These are phyloP conservation scores for Margaritispora aquatica DNA, from an alignment of 495 filamentous ascomycete species.

Conservation along the genomic window DNA sequence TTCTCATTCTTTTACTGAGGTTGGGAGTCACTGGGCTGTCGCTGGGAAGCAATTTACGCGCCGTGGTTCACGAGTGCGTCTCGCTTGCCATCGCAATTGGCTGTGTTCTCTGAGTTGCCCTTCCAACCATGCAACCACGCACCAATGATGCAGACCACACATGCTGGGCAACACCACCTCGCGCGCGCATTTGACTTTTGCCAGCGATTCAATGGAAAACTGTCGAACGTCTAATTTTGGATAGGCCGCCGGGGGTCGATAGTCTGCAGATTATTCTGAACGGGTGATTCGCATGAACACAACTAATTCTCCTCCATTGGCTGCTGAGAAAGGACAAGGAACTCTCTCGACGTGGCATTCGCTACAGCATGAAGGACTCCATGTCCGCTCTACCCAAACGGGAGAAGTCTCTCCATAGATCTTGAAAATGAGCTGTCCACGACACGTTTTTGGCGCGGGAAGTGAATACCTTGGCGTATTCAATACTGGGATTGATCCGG, in stretches of 20 bases:
- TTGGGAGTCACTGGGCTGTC: too few species aligned
- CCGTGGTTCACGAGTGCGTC: constrained; percentile 3
- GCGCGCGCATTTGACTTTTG: constrained; percentile 16
- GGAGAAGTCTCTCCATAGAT: not conserved
- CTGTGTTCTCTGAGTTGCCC: too few species aligned
- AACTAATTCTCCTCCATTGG: constrained; percentile 12
- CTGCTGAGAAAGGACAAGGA: constrained; percentile 1
- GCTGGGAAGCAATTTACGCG: constrained; percentile 15
- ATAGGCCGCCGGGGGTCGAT: too few species aligned
- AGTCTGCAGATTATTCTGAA: constrained; percentile 11
- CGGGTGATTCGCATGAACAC: constrained; percentile 6
- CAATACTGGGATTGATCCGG: not conserved
- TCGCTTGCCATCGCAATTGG: constrained; percentile 1
- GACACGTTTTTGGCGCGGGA: constrained; percentile 3
- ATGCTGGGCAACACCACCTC: constrained; percentile 5
- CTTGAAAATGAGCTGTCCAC: not conserved
- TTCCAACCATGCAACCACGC: not conserved
- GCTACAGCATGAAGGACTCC: constrained; percentile 12
- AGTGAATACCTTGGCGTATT: not conserved
- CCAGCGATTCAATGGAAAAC: not conserved
- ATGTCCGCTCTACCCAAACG: constrained; percentile 5
- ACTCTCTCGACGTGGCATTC: not conserved
- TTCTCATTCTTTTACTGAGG: not conserved
- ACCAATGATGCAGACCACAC: constrained; percentile 5
- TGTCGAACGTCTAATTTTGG: constrained; percentile 14